Evolutionary conservation across 179 eudicot species (phyloP).

Genomic region (Amaranthus tricolor): DNA sequence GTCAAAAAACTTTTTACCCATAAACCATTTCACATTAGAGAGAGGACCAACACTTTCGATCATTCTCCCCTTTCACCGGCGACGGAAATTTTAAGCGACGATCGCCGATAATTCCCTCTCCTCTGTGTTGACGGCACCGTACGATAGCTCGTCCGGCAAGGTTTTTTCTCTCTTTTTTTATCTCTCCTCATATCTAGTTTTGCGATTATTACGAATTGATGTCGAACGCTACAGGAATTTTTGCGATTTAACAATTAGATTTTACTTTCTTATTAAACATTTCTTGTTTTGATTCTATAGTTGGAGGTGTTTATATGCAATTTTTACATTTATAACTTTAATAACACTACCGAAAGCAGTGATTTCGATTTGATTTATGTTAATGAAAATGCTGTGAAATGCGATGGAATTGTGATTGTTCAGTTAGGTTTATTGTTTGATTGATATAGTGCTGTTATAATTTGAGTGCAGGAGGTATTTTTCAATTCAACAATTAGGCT

Average conservation of each 20-base stretch:
- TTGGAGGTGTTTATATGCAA: too few relatives aligned
- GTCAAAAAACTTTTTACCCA: too few relatives aligned
- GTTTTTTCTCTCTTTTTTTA: constrained; percentile 15
- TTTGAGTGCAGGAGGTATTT: constrained; percentile 10
- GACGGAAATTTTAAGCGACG: background rate
- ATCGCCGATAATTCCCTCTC: background rate
- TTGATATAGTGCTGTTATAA: background rate
- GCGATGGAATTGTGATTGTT: too few relatives aligned
- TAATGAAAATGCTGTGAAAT: too few relatives aligned
- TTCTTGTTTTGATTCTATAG: background rate
- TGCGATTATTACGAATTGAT: background rate
- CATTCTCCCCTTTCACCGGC: constrained; percentile 22
- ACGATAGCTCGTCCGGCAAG: background rate
- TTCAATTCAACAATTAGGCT: too few relatives aligned
- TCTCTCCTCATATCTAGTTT: background rate
- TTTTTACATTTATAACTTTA: too few relatives aligned
- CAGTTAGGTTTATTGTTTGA: too few relatives aligned
- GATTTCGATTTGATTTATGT: too few relatives aligned
- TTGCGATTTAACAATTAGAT: background rate
- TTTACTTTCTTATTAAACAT: background rate
- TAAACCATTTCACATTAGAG: background rate
- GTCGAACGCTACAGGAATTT: background rate
- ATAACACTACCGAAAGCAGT: too few relatives aligned
- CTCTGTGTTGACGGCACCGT: constrained; percentile 14
- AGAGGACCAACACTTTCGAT: background rate